Conservation (phyloP, 345 rosid genomes). For the Pugionium cornutum region DNA sequence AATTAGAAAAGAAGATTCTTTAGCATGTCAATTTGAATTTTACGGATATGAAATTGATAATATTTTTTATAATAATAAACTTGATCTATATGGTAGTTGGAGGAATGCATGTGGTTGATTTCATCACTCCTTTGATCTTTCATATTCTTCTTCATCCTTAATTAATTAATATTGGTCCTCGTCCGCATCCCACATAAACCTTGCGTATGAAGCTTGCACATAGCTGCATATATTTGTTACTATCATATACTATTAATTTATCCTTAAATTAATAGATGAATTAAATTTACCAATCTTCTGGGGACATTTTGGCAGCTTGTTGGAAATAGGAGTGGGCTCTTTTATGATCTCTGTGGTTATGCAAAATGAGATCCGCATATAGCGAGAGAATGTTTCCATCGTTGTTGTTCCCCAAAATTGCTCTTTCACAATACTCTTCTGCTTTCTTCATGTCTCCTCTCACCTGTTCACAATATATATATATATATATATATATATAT, state of each 20-base stretch:
- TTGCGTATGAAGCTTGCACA: constrained; percentile 73
- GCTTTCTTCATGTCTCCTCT: constrained; percentile 60
- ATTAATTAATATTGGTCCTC: constrained; percentile 39
- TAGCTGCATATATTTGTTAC: constrained; percentile 46
- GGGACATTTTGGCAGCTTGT: constrained; percentile 61
- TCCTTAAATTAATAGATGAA: background rate
- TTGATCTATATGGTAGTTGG: constrained; percentile 1
- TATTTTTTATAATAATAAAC: too few relatives aligned
- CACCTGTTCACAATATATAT: constrained; percentile 40
- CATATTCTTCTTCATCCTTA: constrained; percentile 39
- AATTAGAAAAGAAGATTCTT: too few relatives aligned
- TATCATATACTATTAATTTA: background rate
- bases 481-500: background rate
- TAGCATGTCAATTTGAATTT: too few relatives aligned
- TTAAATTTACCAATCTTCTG: constrained; percentile 56
- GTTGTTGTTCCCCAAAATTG: constrained; percentile 58
- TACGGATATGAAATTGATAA: too few relatives aligned
- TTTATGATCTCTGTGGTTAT: constrained; percentile 47
- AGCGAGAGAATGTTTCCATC: constrained; percentile 61
- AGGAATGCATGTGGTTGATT: background rate
- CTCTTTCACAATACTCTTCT: constrained; percentile 65
- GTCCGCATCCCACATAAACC: constrained; percentile 68
- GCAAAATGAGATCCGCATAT: constrained; percentile 67
- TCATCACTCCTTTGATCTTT: constrained; percentile 20
- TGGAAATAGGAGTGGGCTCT: constrained; percentile 58